Evolutionary conservation across 352 stramenopile genomes (phyloP).

Genomic region (Pythium insidiosum): DNA sequence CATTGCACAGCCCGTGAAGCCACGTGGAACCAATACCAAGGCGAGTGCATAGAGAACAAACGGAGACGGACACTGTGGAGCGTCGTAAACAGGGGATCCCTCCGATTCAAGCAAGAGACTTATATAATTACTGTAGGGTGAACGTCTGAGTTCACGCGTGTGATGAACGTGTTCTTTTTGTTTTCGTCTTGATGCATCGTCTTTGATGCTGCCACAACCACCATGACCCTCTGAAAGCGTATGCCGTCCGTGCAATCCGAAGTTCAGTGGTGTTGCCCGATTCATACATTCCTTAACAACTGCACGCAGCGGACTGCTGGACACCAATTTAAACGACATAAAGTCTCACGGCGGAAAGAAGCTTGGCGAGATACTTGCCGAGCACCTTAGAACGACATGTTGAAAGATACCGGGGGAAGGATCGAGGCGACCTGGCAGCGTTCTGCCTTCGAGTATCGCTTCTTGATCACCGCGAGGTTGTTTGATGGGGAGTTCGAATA

Average conservation of each 20-base stretch:
- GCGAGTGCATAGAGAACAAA: background rate
- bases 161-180: conserved; percentile 3
- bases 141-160: too few species aligned
- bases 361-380: too few species aligned
- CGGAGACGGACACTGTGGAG: background rate
- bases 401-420: conserved; percentile 65
- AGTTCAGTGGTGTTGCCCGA: background rate
- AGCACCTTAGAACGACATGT: conserved; percentile 65
- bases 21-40: conserved; percentile 6
- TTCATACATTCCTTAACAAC: background rate
- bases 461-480: conserved; percentile 84
- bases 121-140: conserved; percentile 27
- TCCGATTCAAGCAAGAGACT: too few species aligned
- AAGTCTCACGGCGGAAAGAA: too few species aligned
- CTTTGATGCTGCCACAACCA: background rate
- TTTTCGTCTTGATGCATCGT: background rate
- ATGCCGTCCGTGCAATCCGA: too few species aligned
- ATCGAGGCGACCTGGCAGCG: conserved; percentile 70
- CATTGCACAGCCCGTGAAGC: conserved; percentile 57
- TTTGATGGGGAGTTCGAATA: conserved; percentile 78
- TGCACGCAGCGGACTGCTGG: too few species aligned
- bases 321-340: too few species aligned
- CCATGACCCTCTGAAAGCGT: too few species aligned
- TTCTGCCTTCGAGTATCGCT: conserved; percentile 83
- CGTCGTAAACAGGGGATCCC: too few species aligned